phyloP scores from a whole-genome alignment of 2,329 filamentous ascomycete species.

The Colletotrichum filicis region DNA sequence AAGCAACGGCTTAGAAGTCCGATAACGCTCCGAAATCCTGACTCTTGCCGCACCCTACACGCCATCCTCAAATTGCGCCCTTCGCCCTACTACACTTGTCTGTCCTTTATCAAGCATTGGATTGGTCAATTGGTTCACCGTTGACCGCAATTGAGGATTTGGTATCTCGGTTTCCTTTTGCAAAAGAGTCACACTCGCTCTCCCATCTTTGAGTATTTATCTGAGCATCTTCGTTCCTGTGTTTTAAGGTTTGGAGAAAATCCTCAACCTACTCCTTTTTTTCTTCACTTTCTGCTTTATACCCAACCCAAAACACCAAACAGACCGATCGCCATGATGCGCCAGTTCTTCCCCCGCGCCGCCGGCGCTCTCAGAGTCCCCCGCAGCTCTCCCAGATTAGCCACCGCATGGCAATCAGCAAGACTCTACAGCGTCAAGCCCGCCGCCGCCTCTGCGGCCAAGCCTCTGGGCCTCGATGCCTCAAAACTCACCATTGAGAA shows the following conservation, averaged over 20 bases:
- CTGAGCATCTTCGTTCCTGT: not conserved
- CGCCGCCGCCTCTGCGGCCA: slow-evolving; percentile 58
- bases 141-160: slow-evolving; percentile 5
- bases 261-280: not conserved
- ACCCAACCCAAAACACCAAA: not conserved
- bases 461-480: slow-evolving; percentile 78
- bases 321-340: slow-evolving; percentile 52
- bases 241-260: not conserved
- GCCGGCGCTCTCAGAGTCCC: slow-evolving; percentile 40
- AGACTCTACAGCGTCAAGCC: slow-evolving; percentile 66
- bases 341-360: slow-evolving; percentile 54
- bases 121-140: slow-evolving; percentile 25
- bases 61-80: slow-evolving; percentile 24
- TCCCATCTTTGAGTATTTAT: not conserved
- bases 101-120: slow-evolving; percentile 18
- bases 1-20: slow-evolving; percentile 39
- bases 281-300: not conserved
- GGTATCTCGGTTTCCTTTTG: not conserved
- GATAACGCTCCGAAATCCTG: slow-evolving; percentile 42
- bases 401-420: slow-evolving; percentile 45
- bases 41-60: slow-evolving; percentile 25
- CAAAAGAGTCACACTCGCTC: slow-evolving; percentile 4
- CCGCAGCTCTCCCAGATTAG: slow-evolving; percentile 43
- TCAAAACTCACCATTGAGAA: slow-evolving; percentile 79
- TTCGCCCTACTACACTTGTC: slow-evolving; percentile 1